phyloP scores from a whole-genome alignment of 2,329 filamentous ascomycete species.

The Alternaria brassicicola region DNA sequence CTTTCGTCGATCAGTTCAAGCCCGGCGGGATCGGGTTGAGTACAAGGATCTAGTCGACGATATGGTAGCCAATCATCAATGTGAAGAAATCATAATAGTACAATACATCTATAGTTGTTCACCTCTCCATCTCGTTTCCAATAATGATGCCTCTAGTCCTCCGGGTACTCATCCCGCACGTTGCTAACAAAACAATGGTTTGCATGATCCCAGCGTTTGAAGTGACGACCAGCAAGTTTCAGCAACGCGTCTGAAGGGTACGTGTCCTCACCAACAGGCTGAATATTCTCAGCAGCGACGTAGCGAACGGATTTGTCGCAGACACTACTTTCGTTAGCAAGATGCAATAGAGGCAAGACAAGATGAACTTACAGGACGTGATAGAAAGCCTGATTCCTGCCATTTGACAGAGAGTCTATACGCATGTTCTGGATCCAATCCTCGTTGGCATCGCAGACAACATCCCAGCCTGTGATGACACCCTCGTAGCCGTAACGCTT shows the following conservation, averaged over 20 bases:
- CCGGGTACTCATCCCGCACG: constrained; percentile 79
- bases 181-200: constrained; percentile 81
- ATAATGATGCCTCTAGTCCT: constrained; percentile 64
- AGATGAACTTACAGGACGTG: constrained; percentile 75
- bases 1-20: neutral
- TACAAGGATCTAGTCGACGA: neutral
- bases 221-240: constrained; percentile 78
- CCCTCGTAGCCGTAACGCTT: constrained; percentile 78
- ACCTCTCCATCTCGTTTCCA: neutral
- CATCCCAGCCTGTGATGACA: constrained; percentile 87
- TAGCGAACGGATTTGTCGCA: constrained; percentile 73
- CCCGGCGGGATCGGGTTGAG: neutral
- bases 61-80: neutral
- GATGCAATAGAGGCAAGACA: constrained; percentile 28
- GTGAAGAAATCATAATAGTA: neutral
- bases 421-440: constrained; percentile 69
- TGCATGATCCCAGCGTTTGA: constrained; percentile 79
- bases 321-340: constrained; percentile 56
- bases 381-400: constrained; percentile 76
- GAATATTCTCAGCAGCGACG: constrained; percentile 81
- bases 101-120: neutral
- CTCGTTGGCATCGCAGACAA: constrained; percentile 63
- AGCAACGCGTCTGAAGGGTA: constrained; percentile 66
- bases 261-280: constrained; percentile 43
- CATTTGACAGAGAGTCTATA: constrained; percentile 64